A percentile compares a stretch with the other conserved stretches of the same genome.
These are phyloP conservation scores for Tylopilus cervinicoccineus DNA, from an alignment of 768 basidiomycete genomes.

Conservation along the genomic window DNA sequence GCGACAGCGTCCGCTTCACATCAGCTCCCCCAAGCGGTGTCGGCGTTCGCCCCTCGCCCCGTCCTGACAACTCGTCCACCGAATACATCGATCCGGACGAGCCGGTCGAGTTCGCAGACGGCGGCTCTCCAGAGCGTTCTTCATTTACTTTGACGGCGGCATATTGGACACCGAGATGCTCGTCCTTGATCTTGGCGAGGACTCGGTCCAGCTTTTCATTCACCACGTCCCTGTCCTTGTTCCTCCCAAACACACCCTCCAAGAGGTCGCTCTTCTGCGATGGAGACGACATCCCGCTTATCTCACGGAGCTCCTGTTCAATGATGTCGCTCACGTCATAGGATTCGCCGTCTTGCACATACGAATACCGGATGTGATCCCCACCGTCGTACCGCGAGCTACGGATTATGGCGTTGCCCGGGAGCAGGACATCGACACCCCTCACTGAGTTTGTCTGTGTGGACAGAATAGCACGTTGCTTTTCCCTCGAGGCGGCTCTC, in stretches of 20 bases:
- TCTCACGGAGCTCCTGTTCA: slow-evolving; percentile 80
- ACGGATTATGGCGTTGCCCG: slow-evolving; percentile 80
- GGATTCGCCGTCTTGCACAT: slow-evolving; percentile 88
- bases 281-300: slow-evolving; percentile 28
- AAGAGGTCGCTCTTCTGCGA: slow-evolving; percentile 55
- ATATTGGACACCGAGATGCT: slow-evolving; percentile 40
- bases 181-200: slow-evolving; percentile 69
- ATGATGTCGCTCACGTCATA: slow-evolving; percentile 93
- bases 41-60: slow-evolving; percentile 26
- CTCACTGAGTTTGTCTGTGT: slow-evolving; percentile 81
- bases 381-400: slow-evolving; percentile 71
- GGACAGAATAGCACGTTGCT: slow-evolving; percentile 79
- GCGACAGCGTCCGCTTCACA: slow-evolving; percentile 20
- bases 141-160: slow-evolving; percentile 2
- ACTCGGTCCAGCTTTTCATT: slow-evolving; percentile 73
- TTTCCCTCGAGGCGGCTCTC: slow-evolving; percentile 80
- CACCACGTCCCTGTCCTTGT: slow-evolving; percentile 56
- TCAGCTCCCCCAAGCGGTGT: slow-evolving; percentile 22
- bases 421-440: slow-evolving; percentile 85
- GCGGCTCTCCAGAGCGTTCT: slow-evolving; percentile 22
- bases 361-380: slow-evolving; percentile 87
- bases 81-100: slow-evolving; percentile 57
- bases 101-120: slow-evolving; percentile 25
- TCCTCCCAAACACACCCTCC: slow-evolving; percentile 58
- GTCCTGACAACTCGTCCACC: slow-evolving; percentile 34